Conservation (phyloP, 2,329 filamentous ascomycete species). For the Paraconiothyrium sp. region DNA sequence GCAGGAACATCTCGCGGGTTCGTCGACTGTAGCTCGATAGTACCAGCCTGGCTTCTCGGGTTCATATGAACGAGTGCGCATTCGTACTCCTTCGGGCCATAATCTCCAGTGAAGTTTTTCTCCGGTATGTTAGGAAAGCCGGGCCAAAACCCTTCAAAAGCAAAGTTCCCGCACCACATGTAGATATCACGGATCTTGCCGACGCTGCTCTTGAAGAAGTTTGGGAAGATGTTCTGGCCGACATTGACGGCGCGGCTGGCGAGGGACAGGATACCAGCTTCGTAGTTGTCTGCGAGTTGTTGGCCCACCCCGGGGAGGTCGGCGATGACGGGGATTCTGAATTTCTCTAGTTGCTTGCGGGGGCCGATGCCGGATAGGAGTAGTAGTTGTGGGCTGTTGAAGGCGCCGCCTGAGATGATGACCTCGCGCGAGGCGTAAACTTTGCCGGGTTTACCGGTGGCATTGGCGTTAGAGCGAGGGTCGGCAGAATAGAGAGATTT, state of each 20-base stretch:
- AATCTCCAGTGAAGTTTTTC: slow-evolving; percentile 30
- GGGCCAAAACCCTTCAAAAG: slow-evolving; percentile 42
- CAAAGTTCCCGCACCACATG: slow-evolving; percentile 41
- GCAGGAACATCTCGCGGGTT: slow-evolving; percentile 71
- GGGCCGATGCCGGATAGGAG: slow-evolving; percentile 70
- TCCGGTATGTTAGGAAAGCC: slow-evolving; percentile 34
- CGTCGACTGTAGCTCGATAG: slow-evolving; percentile 67
- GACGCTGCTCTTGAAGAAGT: slow-evolving; percentile 36
- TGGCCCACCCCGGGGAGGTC: slow-evolving; percentile 70
- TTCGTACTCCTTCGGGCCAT: slow-evolving; percentile 37
- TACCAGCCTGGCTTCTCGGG: slow-evolving; percentile 68
- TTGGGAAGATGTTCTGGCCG: slow-evolving; percentile 45
- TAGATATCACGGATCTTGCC: slow-evolving; percentile 39
- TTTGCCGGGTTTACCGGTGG: slow-evolving; percentile 7
- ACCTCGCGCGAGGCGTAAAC: slow-evolving; percentile 24
- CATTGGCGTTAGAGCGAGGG: slow-evolving; percentile 27
- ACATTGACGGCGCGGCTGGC: slow-evolving; percentile 26
- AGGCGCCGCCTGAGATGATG: slow-evolving; percentile 57
- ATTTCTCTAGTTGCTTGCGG: slow-evolving; percentile 58
- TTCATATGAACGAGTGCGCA: slow-evolving; percentile 61
- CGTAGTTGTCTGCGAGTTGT: slow-evolving; percentile 70
- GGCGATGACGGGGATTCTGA: slow-evolving; percentile 61
- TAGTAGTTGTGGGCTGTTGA: slow-evolving; percentile 70
- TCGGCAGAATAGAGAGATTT: slow-evolving; percentile 11
- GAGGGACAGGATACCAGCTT: slow-evolving; percentile 35